Percentiles rank a stretch among this genome's conserved stretches.
Evolutionary conservation across 2,329 filamentous ascomycete genomes (phyloP).

Genomic region (Scedosporium aurantiacum): DNA sequence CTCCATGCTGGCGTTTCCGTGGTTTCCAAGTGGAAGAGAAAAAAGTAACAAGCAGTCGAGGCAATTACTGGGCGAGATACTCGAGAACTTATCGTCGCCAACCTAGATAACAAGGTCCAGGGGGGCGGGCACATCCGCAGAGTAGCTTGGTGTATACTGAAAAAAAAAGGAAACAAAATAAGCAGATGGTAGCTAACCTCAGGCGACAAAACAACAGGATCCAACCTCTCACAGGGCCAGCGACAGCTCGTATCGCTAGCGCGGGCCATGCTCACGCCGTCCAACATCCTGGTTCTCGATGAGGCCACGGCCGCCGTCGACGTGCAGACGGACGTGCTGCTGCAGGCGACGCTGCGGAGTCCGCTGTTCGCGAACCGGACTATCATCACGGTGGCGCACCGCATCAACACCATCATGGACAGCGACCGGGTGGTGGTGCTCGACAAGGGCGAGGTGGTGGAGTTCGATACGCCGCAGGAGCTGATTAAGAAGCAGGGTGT

Average conservation of each 20-base stretch:
- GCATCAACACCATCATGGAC: slow-evolving; percentile 92
- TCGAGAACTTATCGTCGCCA: too few relatives aligned
- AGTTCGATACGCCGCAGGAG: slow-evolving; percentile 79
- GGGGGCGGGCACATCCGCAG: background rate
- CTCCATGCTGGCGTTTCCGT: too few relatives aligned
- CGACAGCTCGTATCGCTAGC: slow-evolving; percentile 89
- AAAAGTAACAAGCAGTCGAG: too few relatives aligned
- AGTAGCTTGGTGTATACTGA: background rate
- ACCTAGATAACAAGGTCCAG: too few relatives aligned
- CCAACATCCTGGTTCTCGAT: slow-evolving; percentile 92
- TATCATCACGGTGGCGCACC: slow-evolving; percentile 96
- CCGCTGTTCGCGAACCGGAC: slow-evolving; percentile 77
- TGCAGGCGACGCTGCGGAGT: slow-evolving; percentile 52
- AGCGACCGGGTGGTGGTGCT: slow-evolving; percentile 87
- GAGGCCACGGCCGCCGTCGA: slow-evolving; percentile 80
- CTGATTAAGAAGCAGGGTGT: slow-evolving; percentile 65
- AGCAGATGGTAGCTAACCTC: slow-evolving; percentile 1
- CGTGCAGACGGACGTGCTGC: slow-evolving; percentile 55
- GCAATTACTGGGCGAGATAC: too few relatives aligned
- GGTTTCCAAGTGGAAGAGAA: too few relatives aligned
- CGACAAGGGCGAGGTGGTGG: slow-evolving; percentile 77
- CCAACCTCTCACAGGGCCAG: slow-evolving; percentile 91
- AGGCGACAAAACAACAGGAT: slow-evolving; percentile 48
- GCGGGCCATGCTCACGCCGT: slow-evolving; percentile 84
- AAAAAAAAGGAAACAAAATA: background rate